A percentile compares a stretch with the other conserved stretches of the same genome.
phyloP scores from a whole-genome alignment of 805 yeast species.

The Pichia occidentalis region DNA sequence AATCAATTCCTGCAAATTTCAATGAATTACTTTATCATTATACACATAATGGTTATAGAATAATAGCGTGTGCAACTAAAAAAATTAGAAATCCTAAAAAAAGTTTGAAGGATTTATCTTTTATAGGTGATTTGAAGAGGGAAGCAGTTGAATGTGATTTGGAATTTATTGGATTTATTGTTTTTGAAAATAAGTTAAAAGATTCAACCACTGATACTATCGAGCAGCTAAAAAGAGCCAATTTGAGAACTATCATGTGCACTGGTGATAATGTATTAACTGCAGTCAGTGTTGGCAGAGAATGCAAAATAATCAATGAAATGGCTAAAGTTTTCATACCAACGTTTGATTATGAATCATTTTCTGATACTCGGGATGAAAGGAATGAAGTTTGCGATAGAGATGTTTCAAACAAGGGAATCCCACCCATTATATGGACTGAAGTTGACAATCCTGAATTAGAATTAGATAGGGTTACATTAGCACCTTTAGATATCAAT shows the following conservation, averaged over 20 bases:
- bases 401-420: background rate
- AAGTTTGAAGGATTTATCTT: constrained; percentile 36
- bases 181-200: constrained; percentile 89
- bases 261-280: constrained; percentile 96
- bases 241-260: constrained; percentile 85
- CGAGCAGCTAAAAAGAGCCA: constrained; percentile 53
- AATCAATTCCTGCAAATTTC: constrained; percentile 67
- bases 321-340: constrained; percentile 57
- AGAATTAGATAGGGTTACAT: constrained; percentile 56
- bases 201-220: constrained; percentile 58
- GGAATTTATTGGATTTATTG: constrained; percentile 77
- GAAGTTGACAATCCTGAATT: constrained; percentile 54
- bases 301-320: constrained; percentile 58
- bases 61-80: constrained; percentile 84
- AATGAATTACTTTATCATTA: constrained; percentile 71
- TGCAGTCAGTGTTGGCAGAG: constrained; percentile 87
- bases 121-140: constrained; percentile 47
- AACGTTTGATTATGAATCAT: constrained; percentile 34
- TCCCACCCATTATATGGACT: constrained; percentile 49
- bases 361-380: constrained; percentile 7
- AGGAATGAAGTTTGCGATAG: constrained; percentile 12
- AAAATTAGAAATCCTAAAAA: constrained; percentile 15
- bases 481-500: constrained; percentile 40
- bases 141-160: constrained; percentile 63
- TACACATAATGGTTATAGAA: constrained; percentile 92